Evolutionary conservation across 768 basidiomycete genomes (phyloP).

Genomic region (Tricholoma furcatifolium): DNA sequence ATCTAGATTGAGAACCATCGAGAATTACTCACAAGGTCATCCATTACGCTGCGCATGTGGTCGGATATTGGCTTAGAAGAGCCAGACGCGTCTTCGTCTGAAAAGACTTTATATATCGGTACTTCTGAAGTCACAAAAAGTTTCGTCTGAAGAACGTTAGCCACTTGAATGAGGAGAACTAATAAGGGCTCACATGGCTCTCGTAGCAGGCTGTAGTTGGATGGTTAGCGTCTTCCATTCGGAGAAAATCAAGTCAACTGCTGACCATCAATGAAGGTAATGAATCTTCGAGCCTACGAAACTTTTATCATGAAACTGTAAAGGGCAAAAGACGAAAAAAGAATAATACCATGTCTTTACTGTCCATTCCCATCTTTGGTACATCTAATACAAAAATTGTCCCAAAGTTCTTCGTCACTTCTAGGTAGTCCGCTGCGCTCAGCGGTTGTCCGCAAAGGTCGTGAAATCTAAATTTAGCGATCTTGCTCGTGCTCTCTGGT

Average conservation of each 20-base stretch:
- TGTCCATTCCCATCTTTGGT: slow-evolving; percentile 81
- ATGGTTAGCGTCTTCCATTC: background rate
- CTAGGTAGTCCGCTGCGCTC: slow-evolving; percentile 94
- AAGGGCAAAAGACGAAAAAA: slow-evolving; percentile 6
- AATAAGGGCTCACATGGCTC: slow-evolving; percentile 56
- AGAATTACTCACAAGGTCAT: slow-evolving; percentile 71
- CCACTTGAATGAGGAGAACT: background rate
- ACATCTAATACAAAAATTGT: slow-evolving; percentile 89
- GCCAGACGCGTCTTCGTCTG: slow-evolving; percentile 53
- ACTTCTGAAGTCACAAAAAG: slow-evolving; percentile 92
- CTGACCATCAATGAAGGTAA: slow-evolving; percentile 93
- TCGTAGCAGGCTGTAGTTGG: slow-evolving; percentile 76
- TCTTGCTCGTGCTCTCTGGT: slow-evolving; percentile 73
- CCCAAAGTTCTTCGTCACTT: slow-evolving; percentile 84
- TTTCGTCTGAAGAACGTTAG: slow-evolving; percentile 60
- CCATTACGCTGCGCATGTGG: slow-evolving; percentile 93
- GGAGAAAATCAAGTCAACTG: slow-evolving; percentile 13
- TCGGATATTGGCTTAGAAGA: slow-evolving; percentile 53
- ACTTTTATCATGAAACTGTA: background rate
- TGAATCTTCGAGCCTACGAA: slow-evolving; percentile 84
- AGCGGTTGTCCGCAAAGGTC: slow-evolving; percentile 87
- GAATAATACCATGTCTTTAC: slow-evolving; percentile 75
- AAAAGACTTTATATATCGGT: slow-evolving; percentile 88
- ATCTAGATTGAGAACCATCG: background rate
- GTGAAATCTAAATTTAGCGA: slow-evolving; percentile 85